Percentiles rank a stretch among this genome's conserved stretches.
Evolutionary conservation across 164 flowering plant genomes (phyloP).

Genomic region (Tinospora cordifolia): DNA sequence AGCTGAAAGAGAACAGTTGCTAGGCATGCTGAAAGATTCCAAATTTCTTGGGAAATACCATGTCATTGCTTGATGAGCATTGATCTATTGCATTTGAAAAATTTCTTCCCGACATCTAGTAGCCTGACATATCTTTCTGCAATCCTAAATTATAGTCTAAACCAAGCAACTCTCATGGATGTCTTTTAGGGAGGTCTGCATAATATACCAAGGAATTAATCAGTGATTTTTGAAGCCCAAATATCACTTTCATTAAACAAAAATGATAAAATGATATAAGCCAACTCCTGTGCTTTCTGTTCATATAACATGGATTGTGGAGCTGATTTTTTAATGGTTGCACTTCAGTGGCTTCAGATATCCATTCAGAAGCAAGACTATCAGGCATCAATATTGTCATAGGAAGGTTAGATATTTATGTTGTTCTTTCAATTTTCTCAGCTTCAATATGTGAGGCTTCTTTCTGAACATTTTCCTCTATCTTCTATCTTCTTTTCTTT

Average conservation of each 20-base stretch:
- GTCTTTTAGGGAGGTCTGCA: not conserved
- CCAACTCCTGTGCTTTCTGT: too few relatives aligned
- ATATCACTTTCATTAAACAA: not conserved
- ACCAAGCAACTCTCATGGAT: not conserved
- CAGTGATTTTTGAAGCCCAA: not conserved
- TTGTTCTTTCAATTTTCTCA: not conserved
- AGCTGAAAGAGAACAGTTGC: not conserved
- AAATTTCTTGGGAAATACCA: too few relatives aligned
- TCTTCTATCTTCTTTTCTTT: not conserved
- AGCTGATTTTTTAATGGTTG: not conserved
- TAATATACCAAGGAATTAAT: not conserved
- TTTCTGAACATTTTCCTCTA: not conserved
- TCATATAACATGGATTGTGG: not conserved
- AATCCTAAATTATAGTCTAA: not conserved
- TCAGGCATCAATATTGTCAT: conserved; percentile 59
- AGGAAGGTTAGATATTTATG: conserved; percentile 48
- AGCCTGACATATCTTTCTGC: not conserved
- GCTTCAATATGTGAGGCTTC: not conserved
- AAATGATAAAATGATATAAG: too few relatives aligned
- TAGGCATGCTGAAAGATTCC: too few relatives aligned
- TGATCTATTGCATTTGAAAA: too few relatives aligned
- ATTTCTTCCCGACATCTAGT: too few relatives aligned
- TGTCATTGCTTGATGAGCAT: too few relatives aligned
- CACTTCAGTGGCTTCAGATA: conserved; percentile 36
- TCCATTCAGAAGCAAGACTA: conserved; percentile 48